A percentile compares a stretch with the other conserved stretches of the same genome.
Evolutionary conservation across 305 asterid genomes (phyloP).

Genomic region (Solanum hybrid): DNA sequence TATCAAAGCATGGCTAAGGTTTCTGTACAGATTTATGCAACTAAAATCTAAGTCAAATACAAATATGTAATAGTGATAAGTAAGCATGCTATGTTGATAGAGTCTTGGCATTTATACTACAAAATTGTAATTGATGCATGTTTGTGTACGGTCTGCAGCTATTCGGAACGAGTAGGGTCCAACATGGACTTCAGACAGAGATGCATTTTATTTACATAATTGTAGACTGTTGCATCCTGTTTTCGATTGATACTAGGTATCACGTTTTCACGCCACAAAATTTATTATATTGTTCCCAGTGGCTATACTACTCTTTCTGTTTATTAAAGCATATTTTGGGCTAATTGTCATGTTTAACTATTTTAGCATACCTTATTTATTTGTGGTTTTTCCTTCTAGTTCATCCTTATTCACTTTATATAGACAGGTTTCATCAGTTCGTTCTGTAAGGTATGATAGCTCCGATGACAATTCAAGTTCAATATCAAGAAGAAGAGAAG

Average conservation of each 20-base stretch:
- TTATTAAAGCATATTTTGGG: background rate
- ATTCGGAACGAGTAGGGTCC: background rate
- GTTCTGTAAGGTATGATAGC: conserved; percentile 39
- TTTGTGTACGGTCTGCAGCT: background rate
- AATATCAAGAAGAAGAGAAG: conserved; percentile 21
- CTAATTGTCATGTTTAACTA: background rate
- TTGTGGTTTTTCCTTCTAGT: background rate
- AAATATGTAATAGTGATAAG: background rate
- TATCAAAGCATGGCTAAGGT: background rate
- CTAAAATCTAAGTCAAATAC: background rate
- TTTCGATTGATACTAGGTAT: background rate
- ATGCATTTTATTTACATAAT: background rate
- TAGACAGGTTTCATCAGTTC: conserved; percentile 60
- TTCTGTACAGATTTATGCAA: background rate
- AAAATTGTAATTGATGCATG: background rate
- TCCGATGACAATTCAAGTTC: conserved; percentile 49
- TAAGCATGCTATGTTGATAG: background rate
- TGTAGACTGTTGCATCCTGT: background rate
- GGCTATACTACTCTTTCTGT: background rate
- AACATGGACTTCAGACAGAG: background rate
- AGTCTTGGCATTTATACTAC: background rate
- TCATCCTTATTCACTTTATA: conserved; percentile 5
- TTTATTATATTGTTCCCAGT: background rate
- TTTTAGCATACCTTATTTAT: background rate
- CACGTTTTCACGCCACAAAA: background rate